Base-by-base conservation (phyloP, 2,329 filamentous ascomycete species). In the Triangularia setosa region DNA sequence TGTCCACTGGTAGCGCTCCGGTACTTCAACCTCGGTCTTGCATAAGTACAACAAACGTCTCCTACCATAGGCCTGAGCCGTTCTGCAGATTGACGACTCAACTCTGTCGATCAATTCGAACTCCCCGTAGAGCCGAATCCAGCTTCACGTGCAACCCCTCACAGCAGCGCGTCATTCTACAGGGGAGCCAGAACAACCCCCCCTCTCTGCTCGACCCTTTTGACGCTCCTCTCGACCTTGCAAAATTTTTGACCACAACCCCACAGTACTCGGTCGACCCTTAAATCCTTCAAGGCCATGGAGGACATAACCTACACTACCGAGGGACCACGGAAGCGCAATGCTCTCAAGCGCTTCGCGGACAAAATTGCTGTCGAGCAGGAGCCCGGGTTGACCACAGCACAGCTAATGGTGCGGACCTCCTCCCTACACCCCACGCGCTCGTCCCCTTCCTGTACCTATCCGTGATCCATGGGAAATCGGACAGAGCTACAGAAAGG, bases 321-420 rank as follows among this genome's bases (percentile, higher is more conserved):
- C n/a, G 40, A 48, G 30, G 21, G 12, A 75, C 64, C 71, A 63
- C 72, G 73, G 69, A 73, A 75, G 57, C 64, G 60, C 71, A 75
- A 64, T 73, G 69, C 64, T 64, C 35, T 77, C 75, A 77, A 77
- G 68, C 74, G 75, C 66, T 79, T 80, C 75, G 76, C 77, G 62
- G 76, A 84, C 52, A 93, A 86, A 80, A 74, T 93, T 63, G 87
- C 90, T 55, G 90, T 95, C 64, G 83, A 90, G 63, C 79, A 84
- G 62, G 93, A 96, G 76, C 86, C 89, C 1, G 92, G 91, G 55
- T 83, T 97, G 72, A 90, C 88, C 7, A 88, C 84, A 61, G 84
- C 88, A 16, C 91, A 97, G 80, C 81, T 96, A 70, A 93, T 97
- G 89, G 84, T 86, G 79, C 70, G 78, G 61, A 62, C 21, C 25